Evolutionary conservation across 176 grass and related monocot species (phyloP), one percentile per base, ranked within the genome.

Genomic region (Carex kokanica): DNA sequence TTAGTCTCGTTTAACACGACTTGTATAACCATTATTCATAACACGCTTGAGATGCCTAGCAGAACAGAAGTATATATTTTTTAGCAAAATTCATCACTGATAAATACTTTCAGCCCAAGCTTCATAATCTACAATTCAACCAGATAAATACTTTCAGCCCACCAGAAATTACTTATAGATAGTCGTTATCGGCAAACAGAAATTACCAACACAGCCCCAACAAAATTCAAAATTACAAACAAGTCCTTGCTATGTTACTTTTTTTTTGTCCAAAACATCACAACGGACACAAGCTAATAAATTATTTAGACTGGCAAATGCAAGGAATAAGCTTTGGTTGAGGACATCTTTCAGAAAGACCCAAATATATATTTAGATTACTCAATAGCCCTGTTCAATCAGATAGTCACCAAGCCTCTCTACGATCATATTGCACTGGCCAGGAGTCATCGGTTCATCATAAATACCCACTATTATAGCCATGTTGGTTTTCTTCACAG

Each of bases 371-470:
- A 84, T 79, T 63, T 12, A 62, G 72, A 81, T 63, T 79, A 70
- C 56, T 91, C 85, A 97, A 64, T 20, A 93, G 25, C 61, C 56
- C 91, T 97, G 94, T 9, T 97, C 94, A 55, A 91, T 0, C 56
- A 97, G 94, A 85, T 97, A 97, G 88, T 97, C 94, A 2, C 94
- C 94, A 2, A 97, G 91, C 94, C 94, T 97, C 86, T 97, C 94
- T 45, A 97, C 91, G 7, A 97, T 53, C 87, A 97, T 86, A 34
- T 97, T 97, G 91, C 94, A 97, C 79, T 93, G 94, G 17, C 94
- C 94, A 14, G 94, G 91, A 77, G 94, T 87, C 94, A 97, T 93
- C 55, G 94, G 94, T 77, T 97, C 94, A 9, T 97, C 94, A 60
- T 93, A 97, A 83, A 97, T 91, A n/a, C 94, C 94, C 17, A 93